phyloP scores from a whole-genome alignment of 2,329 filamentous ascomycete genomes.

The Aureobasidium sp. region DNA sequence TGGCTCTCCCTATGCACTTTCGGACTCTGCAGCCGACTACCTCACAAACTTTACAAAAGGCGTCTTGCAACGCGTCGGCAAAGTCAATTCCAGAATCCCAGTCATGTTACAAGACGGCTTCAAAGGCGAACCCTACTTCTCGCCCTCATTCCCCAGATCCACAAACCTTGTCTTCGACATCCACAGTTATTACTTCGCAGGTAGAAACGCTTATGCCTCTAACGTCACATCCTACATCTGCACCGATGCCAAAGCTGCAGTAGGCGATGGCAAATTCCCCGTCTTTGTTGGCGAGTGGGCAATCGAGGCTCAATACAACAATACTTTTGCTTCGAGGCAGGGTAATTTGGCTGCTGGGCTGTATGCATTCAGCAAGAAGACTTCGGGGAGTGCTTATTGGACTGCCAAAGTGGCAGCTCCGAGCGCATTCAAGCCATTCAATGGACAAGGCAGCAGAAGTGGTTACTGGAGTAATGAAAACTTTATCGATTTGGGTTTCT shows the following conservation, averaged over 20 bases:
- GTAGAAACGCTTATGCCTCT: constrained; percentile 18
- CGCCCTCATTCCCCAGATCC: constrained; percentile 19
- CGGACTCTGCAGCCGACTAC: background rate
- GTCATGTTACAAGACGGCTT: constrained; percentile 29
- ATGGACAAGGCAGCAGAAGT: background rate
- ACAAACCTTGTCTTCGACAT: constrained; percentile 26
- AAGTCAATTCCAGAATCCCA: constrained; percentile 23
- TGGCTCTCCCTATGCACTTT: constrained; percentile 24
- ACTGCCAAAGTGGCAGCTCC: background rate
- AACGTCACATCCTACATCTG: constrained; percentile 23
- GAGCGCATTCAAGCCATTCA: background rate
- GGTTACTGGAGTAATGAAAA: background rate
- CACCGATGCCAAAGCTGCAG: constrained; percentile 19
- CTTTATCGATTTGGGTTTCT: background rate
- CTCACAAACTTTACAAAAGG: constrained; percentile 24
- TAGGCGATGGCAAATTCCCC: constrained; percentile 23
- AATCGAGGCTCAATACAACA: constrained; percentile 27
- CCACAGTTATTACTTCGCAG: constrained; percentile 27
- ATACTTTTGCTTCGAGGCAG: constrained; percentile 23
- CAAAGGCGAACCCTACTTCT: constrained; percentile 22
- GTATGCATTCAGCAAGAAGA: constrained; percentile 27
- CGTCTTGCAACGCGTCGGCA: constrained; percentile 20
- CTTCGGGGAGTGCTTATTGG: constrained; percentile 26
- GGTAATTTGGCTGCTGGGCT: constrained; percentile 25
- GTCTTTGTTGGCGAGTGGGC: constrained; percentile 31